Evolutionary conservation across 208 protist genomes (phyloP).

Genomic region (Leishmania major): DNA sequence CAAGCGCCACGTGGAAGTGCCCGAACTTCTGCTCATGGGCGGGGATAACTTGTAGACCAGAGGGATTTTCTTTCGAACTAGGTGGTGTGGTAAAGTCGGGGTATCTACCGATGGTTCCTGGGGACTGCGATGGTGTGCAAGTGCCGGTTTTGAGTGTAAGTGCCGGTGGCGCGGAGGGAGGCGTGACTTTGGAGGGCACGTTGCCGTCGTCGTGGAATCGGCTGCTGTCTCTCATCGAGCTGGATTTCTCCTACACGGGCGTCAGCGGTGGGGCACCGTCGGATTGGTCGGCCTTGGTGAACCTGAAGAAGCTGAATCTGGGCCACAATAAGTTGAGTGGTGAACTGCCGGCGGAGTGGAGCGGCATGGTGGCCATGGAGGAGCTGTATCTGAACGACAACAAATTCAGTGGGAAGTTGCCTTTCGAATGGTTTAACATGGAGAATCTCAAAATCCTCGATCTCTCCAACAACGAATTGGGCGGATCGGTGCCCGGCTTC

Average conservation of each 20-base stretch:
- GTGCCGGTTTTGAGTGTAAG: background rate
- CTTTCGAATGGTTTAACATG: background rate
- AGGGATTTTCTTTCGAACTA: background rate
- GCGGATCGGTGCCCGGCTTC: background rate
- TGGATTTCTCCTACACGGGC: constrained; percentile 5
- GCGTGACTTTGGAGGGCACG: background rate
- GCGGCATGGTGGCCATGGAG: background rate
- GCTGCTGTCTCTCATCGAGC: background rate
- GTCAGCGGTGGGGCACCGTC: background rate
- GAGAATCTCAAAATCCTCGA: background rate
- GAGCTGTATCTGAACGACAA: constrained; percentile 13
- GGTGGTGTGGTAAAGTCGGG: background rate
- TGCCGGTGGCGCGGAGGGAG: background rate
- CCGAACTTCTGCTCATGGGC: constrained; percentile 3
- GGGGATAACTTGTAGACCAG: background rate
- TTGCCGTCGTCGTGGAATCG: background rate
- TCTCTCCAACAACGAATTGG: constrained; percentile 5
- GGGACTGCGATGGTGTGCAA: background rate
- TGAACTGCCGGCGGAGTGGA: background rate
- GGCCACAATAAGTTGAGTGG: constrained; percentile 1
- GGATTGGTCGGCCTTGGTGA: background rate
- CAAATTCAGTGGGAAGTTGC: background rate
- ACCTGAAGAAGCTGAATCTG: background rate
- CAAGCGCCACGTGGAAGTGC: background rate
- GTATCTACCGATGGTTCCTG: background rate